Conservation (phyloP, 495 filamentous ascomycete genomes). For the Apodospora peruviana region DNA sequence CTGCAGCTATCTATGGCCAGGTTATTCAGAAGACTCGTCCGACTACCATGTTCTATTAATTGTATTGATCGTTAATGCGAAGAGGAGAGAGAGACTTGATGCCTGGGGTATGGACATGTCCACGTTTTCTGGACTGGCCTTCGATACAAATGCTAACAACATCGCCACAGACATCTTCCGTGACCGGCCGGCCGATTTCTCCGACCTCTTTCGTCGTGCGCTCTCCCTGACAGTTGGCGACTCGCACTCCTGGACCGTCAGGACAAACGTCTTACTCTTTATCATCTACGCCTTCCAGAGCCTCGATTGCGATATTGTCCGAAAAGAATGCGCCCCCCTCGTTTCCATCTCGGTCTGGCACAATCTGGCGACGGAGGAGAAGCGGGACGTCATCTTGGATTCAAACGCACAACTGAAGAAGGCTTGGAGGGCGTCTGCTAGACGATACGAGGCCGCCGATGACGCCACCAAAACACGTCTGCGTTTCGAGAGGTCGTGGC, state of each 20-base stretch:
- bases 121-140: background rate
- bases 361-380: slow-evolving; percentile 67
- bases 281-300: slow-evolving; percentile 91
- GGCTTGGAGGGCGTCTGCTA: slow-evolving; percentile 82
- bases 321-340: slow-evolving; percentile 92
- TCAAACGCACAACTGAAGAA: slow-evolving; percentile 69
- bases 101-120: slow-evolving; percentile 55
- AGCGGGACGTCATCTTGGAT: slow-evolving; percentile 62
- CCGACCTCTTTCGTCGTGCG: slow-evolving; percentile 81
- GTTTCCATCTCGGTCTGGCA: slow-evolving; percentile 96
- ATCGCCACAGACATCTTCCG: slow-evolving; percentile 58
- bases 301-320: slow-evolving; percentile 78
- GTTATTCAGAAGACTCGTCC: slow-evolving; percentile 80
- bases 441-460: slow-evolving; percentile 84
- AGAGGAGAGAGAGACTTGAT: slow-evolving; percentile 77
- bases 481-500: slow-evolving; percentile 89
- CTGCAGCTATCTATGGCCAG: slow-evolving; percentile 84
- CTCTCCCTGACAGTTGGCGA: slow-evolving; percentile 83
- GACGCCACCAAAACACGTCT: slow-evolving; percentile 70
- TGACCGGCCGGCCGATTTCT: slow-evolving; percentile 76
- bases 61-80: slow-evolving; percentile 78
- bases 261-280: slow-evolving; percentile 77
- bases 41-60: slow-evolving; percentile 88
- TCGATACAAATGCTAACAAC: slow-evolving; percentile 3
- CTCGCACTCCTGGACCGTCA: slow-evolving; percentile 62